Percentiles rank a stretch among this genome's conserved stretches.
These are phyloP conservation scores for Aspergillus nomiae DNA, from an alignment of 2,329 filamentous ascomycete genomes.

Conservation along the genomic window DNA sequence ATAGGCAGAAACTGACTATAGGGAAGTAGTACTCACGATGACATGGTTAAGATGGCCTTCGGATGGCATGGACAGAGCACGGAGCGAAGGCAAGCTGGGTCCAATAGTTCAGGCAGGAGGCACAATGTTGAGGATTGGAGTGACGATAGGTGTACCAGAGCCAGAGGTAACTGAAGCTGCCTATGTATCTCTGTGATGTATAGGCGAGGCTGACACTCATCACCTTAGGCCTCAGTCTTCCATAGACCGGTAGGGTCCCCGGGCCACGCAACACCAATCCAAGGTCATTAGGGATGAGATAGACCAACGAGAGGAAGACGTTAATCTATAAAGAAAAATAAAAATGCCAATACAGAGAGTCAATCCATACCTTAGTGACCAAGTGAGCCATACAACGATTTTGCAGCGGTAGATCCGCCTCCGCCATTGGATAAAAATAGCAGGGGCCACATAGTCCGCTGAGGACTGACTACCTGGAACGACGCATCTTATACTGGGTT, in stretches of 20 bases:
- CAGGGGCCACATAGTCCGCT: not conserved
- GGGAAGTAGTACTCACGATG: slow-evolving; percentile 6
- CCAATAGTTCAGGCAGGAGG: not conserved
- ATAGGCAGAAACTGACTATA: not conserved
- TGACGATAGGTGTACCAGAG: not conserved
- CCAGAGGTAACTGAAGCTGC: not conserved
- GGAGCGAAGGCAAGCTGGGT: not conserved
- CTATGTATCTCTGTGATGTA: slow-evolving; percentile 4
- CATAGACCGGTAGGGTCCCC: not conserved
- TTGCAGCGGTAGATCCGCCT: slow-evolving; percentile 5
- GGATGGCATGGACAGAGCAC: slow-evolving; percentile 1
- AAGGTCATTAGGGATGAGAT: not conserved
- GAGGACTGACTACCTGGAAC: not conserved
- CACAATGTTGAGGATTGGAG: not conserved
- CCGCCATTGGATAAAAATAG: slow-evolving; percentile 8
- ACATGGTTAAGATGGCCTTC: slow-evolving; percentile 1
- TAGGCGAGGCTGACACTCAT: slow-evolving; percentile 3
- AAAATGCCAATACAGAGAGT: not conserved
- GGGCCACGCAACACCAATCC: not conserved
- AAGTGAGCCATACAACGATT: not conserved
- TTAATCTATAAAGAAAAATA: not conserved
- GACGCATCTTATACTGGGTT: not conserved
- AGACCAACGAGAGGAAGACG: not conserved
- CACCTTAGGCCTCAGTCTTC: not conserved
- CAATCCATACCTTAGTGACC: not conserved